Conservation (phyloP, 169 alveolate species). For the Cryptosporidium baileyi region DNA sequence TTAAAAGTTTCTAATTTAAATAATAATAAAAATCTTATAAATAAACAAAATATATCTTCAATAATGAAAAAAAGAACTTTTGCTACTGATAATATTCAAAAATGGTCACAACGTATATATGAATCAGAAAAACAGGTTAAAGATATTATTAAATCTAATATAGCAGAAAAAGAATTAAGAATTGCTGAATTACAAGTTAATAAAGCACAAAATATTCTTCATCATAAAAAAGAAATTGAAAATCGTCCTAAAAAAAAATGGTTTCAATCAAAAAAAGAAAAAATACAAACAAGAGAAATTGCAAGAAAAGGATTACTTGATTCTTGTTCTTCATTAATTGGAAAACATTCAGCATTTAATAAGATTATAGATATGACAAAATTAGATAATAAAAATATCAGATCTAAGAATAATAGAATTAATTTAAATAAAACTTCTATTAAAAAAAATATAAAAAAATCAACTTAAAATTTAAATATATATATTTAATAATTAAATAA, state of each 20-base stretch:
- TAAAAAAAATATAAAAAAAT: no score
- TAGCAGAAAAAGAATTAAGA: slow-evolving; percentile 77
- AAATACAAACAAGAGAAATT: slow-evolving; percentile 24
- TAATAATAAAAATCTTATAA: neutral
- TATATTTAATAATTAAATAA: no score
- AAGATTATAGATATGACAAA: neutral
- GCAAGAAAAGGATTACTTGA: slow-evolving; percentile 15
- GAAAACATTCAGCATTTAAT: slow-evolving; percentile 45
- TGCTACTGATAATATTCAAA: slow-evolving; percentile 69
- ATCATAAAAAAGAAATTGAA: slow-evolving; percentile 80
- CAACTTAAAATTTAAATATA: no score
- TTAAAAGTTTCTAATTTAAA: slow-evolving; percentile 50
- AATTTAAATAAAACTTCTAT: no score
- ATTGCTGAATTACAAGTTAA: slow-evolving; percentile 78
- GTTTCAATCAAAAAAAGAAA: slow-evolving; percentile 72
- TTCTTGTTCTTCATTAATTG: slow-evolving; percentile 36
- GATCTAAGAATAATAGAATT: no score
- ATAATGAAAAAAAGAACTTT: slow-evolving; percentile 62
- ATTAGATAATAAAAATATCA: neutral
- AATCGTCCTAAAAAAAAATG: slow-evolving; percentile 76
- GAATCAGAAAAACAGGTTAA: slow-evolving; percentile 77
- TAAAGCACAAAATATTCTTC: slow-evolving; percentile 75
- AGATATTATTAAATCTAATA: slow-evolving; percentile 76
- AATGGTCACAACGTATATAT: slow-evolving; percentile 70
- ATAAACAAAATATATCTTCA: slow-evolving; percentile 19